Evolutionary conservation across 768 basidiomycete genomes (phyloP).

Genomic region (Boletus pseudopeckii): DNA sequence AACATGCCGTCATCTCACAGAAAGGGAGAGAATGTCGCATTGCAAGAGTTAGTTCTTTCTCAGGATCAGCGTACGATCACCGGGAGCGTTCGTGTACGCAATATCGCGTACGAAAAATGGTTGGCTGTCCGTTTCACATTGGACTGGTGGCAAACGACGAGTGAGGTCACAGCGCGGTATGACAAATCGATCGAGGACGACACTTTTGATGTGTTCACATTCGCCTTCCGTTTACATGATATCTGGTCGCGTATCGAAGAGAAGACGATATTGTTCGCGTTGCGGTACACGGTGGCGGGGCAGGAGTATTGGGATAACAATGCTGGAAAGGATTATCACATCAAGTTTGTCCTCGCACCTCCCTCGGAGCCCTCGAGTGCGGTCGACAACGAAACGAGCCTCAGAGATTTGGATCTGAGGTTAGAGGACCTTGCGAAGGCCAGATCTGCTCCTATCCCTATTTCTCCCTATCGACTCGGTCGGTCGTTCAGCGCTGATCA

Average conservation of each 20-base stretch:
- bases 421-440: slow-evolving; percentile 60
- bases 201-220: slow-evolving; percentile 69
- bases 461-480: slow-evolving; percentile 9
- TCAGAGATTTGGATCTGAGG: slow-evolving; percentile 61
- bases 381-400: slow-evolving; percentile 39
- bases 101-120: slow-evolving; percentile 84
- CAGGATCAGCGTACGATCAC: slow-evolving; percentile 52
- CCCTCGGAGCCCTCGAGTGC: slow-evolving; percentile 26
- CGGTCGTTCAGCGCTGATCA: slow-evolving; percentile 31
- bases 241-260: slow-evolving; percentile 73
- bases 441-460: slow-evolving; percentile 18
- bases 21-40: slow-evolving; percentile 42
- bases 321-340: slow-evolving; percentile 68
- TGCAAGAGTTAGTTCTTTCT: slow-evolving; percentile 55
- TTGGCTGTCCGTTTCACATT: slow-evolving; percentile 89
- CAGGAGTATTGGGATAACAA: slow-evolving; percentile 95
- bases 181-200: slow-evolving; percentile 38
- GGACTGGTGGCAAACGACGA: slow-evolving; percentile 94
- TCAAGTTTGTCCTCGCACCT: slow-evolving; percentile 50
- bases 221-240: slow-evolving; percentile 75
- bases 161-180: slow-evolving; percentile 83
- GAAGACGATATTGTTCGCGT: slow-evolving; percentile 75
- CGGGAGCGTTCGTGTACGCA: slow-evolving; percentile 78
- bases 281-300: slow-evolving; percentile 68
- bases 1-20: slow-evolving; percentile 58